Base-by-base conservation (phyloP, 805 yeast genomes). In the Candida verbasci region DNA sequence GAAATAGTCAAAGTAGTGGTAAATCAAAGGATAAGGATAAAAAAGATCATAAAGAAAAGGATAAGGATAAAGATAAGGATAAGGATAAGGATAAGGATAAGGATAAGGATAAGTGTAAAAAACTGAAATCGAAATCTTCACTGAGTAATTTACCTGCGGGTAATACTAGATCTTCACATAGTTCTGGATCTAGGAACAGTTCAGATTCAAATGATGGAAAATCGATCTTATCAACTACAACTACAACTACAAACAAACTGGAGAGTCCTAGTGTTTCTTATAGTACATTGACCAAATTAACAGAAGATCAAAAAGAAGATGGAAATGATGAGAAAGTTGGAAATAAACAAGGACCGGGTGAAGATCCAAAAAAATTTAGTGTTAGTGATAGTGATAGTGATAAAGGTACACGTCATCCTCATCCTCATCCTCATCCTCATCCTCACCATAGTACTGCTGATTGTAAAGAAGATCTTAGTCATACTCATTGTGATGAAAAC, bases 51-150 rank as follows among this genome's bases (percentile, higher is more conserved):
- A 29, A 34, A 33, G 20, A 15, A 9, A 24, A 17, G 9, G 43
- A 42, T 27, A 48, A 45, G 26, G 48, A 50, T 31, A 46, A 48
- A 38, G 34, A 30, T 31, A 42, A 50, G 40, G 31, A 38, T 36
- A 17, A 39, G 35, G 35, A 38, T 27, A 38, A 44, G 26, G 35
- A 31, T 21, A 20, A 26, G 26, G 37, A 25, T 7, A 26, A 27
- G 22, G 17, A n/a, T 16, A 12, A 6, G 9, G 17, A 25, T 14
- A 10, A 25, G 12, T 25, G 6, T 25, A 25, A 25, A 25, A 25
- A 17, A 23, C 24, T 9, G 17, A 29, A 15, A 6, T 4, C 24
- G 24, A 30, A 30, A 22, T 16, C 9, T 20, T 21, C 33, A n/a
- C 20, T 30, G 3, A 15, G 18, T 20, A 25, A 30, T 33, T n/a